These are phyloP conservation scores for Cadophora malorum DNA, from an alignment of 2,329 filamentous ascomycete genomes.

Conservation along the genomic window DNA sequence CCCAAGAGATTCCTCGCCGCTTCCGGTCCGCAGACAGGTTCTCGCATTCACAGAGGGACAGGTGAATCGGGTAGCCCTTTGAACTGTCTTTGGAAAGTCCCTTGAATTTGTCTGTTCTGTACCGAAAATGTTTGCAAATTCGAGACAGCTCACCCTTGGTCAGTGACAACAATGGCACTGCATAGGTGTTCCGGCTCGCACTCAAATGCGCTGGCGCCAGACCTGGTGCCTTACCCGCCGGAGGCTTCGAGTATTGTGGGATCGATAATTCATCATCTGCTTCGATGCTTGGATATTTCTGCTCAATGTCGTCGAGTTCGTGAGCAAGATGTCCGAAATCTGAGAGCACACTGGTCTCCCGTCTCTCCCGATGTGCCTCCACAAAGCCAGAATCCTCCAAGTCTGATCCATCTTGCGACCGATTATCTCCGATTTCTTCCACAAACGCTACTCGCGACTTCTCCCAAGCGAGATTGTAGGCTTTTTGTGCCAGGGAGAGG, in stretches of 20 bases:
- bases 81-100: not conserved
- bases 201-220: not conserved
- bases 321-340: not conserved
- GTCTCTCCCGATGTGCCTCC: not conserved
- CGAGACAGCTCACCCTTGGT: not conserved
- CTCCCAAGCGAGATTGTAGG: not conserved
- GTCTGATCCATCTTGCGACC: not conserved
- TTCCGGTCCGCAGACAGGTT: not conserved
- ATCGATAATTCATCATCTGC: not conserved
- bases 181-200: not conserved
- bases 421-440: too few species aligned
- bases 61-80: not conserved
- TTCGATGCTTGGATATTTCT: not conserved
- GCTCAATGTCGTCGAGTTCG: not conserved
- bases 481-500: not conserved
- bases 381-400: not conserved
- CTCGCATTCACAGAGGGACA: not conserved
- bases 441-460: not conserved
- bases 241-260: not conserved
- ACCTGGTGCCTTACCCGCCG: not conserved
- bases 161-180: not conserved
- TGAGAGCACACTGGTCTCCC: not conserved
- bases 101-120: not conserved
- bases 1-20: not conserved
- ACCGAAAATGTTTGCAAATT: conserved; percentile 4